These are phyloP conservation scores for Chloropicon primus DNA, from an alignment of 139 green algal species.

Conservation along the genomic window DNA sequence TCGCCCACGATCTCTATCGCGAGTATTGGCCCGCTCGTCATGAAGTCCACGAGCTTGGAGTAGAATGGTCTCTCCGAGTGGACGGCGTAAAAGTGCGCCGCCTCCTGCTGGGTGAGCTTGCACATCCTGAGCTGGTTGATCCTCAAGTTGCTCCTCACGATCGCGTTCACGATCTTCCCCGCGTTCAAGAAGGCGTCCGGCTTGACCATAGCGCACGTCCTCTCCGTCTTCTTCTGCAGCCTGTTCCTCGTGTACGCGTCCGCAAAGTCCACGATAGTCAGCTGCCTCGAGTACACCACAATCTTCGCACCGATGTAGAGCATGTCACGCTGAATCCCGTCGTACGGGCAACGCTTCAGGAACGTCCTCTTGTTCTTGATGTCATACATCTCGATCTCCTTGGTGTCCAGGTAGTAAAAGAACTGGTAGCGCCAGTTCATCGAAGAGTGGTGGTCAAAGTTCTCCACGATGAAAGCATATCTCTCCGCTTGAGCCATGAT, in stretches of 20 bases:
- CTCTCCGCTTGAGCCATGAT: not conserved
- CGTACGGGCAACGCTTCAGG: slow-evolving; percentile 44
- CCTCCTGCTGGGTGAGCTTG: slow-evolving; percentile 20
- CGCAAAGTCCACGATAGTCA: slow-evolving; percentile 56
- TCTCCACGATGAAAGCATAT: slow-evolving; percentile 53
- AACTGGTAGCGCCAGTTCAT: slow-evolving; percentile 56
- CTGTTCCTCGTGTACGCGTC: slow-evolving; percentile 52
- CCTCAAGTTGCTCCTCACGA: slow-evolving; percentile 39
- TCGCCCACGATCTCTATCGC: slow-evolving; percentile 54
- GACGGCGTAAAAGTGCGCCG: slow-evolving; percentile 51
- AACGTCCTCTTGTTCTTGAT: slow-evolving; percentile 63
- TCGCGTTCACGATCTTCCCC: slow-evolving; percentile 56
- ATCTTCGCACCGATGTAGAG: slow-evolving; percentile 46
- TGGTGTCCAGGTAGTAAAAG: slow-evolving; percentile 40
- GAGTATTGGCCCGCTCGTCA: slow-evolving; percentile 49
- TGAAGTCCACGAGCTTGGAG: slow-evolving; percentile 44
- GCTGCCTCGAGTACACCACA: slow-evolving; percentile 50
- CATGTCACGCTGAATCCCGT: slow-evolving; percentile 30
- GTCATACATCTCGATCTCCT: slow-evolving; percentile 69
- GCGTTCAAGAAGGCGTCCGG: slow-evolving; percentile 49
- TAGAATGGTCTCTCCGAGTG: slow-evolving; percentile 54
- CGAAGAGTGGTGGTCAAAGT: slow-evolving; percentile 38
- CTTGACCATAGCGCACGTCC: slow-evolving; percentile 66
- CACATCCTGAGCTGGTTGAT: slow-evolving; percentile 36
- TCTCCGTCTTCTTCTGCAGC: slow-evolving; percentile 19